Evolutionary conservation across 75 land plant genomes (phyloP), one percentile per base, ranked within the genome.

Genomic region (Selaginella moellendorffii): DNA sequence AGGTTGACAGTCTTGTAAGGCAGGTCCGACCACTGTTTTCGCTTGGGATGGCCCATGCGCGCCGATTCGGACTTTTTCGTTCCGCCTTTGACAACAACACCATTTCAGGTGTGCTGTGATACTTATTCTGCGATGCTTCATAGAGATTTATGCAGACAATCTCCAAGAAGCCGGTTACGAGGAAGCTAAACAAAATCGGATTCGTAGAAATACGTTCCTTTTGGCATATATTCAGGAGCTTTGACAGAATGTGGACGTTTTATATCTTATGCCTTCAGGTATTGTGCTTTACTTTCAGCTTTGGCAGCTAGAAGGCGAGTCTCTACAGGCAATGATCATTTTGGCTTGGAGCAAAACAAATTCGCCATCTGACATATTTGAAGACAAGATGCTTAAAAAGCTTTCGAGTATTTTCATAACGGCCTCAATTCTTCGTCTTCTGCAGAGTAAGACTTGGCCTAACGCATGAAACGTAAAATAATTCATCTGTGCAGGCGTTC

Each of bases 191-290:
- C 9, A 95, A 95, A 77, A 77, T 79, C 52, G 64, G 81, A 62
- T 95, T 95, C 71, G 85, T 89, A 27, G 99, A 95, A 69, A 83
- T 80, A 2, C 71, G 99, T 63, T 67, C 88, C 66, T 95, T 95
- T 64, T 95, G 97, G 97, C 91, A 95, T 70, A 75, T 86, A 19
- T 95, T 86, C 63, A 74, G 99, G 75, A 95, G 97, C 71, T 95
- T 84, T 79, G 99, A 95, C 72, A 80, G 99, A 21, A 68, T 95
- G 74, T 90, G 97, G 99, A 91, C 97, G 0, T 95, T 95, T 63
- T 86, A 82, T 74, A 75, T 90, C 52, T 68, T 95, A 28, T 88
- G 81, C 61, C 63, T 95, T 27, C 97, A 90, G 97, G 99, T 86
- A 77, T 60, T 1, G 8, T 20, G 30, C 5, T 56, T 2, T n/a